A percentile compares a stretch with the other conserved stretches of the same genome.
These are phyloP conservation scores for Lactifluus subvellereus DNA, from an alignment of 768 basidiomycete genomes.

Conservation along the genomic window DNA sequence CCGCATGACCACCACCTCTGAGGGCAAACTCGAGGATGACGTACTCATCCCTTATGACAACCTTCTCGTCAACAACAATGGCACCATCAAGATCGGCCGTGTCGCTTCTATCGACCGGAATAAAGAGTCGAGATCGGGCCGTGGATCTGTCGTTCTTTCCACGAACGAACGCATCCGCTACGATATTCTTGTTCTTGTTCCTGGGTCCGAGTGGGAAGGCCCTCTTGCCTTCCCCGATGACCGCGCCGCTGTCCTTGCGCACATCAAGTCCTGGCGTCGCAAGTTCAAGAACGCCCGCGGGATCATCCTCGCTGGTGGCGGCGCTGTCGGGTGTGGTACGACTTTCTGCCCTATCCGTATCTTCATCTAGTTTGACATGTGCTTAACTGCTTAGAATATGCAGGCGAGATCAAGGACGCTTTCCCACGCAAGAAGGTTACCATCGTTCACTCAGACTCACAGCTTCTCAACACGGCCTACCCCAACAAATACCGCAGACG, in stretches of 20 bases:
- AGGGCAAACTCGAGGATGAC: constrained; percentile 32
- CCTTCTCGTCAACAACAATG: constrained; percentile 14
- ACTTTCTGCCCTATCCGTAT: background rate
- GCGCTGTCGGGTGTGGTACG: constrained; percentile 40
- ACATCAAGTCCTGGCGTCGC: constrained; percentile 29
- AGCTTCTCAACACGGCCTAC: constrained; percentile 54
- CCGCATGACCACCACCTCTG: constrained; percentile 46
- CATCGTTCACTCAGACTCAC: constrained; percentile 50
- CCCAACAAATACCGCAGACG: constrained; percentile 47
- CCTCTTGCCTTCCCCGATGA: constrained; percentile 37
- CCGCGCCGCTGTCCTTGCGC: constrained; percentile 24
- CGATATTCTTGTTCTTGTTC: constrained; percentile 6
- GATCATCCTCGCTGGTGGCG: constrained; percentile 35
- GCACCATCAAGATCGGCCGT: constrained; percentile 17
- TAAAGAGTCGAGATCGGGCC: background rate
- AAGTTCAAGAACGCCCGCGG: constrained; percentile 29
- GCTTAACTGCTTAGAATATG: constrained; percentile 31
- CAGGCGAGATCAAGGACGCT: constrained; percentile 38
- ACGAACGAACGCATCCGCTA: constrained; percentile 1
- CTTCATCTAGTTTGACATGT: background rate
- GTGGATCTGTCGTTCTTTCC: constrained; percentile 1
- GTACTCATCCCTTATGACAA: constrained; percentile 14
- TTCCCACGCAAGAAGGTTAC: constrained; percentile 41
- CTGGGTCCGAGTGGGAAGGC: background rate
- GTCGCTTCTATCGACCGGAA: constrained; percentile 4